phyloP scores from a whole-genome alignment of 1,284 basidiomycete genomes.

The Fomitopsis betulina region DNA sequence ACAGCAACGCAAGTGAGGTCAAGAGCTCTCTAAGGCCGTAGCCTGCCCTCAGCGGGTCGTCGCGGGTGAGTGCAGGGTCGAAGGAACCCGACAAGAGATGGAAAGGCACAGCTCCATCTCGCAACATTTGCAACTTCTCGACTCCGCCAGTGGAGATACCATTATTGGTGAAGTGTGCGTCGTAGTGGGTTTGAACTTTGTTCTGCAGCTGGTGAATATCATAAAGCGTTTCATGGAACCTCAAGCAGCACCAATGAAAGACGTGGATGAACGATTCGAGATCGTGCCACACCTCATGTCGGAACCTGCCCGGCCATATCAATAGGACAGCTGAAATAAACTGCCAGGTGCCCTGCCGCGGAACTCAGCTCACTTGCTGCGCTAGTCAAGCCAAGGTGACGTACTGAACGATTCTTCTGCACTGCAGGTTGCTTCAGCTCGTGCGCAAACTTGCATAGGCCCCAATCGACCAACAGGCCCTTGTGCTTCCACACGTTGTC shows the following conservation, averaged over 20 bases:
- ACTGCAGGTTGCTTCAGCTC: neutral
- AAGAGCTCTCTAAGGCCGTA: too few relatives aligned
- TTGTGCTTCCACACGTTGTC: neutral
- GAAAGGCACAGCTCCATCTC: too few relatives aligned
- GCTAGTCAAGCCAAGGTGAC: neutral
- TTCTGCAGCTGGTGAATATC: too few relatives aligned
- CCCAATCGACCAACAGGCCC: neutral
- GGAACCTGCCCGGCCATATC: neutral
- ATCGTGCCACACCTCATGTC: neutral
- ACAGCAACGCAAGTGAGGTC: too few relatives aligned
- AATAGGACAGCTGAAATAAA: neutral
- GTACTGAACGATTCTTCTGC: neutral
- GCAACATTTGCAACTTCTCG: too few relatives aligned
- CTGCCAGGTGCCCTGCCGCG: neutral
- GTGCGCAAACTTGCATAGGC: neutral
- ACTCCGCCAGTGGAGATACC: too few relatives aligned
- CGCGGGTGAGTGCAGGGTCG: too few relatives aligned
- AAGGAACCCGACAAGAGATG: too few relatives aligned
- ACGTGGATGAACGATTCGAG: neutral
- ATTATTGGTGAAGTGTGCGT: too few relatives aligned
- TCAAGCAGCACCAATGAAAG: neutral
- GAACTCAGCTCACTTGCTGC: neutral
- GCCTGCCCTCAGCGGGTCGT: too few relatives aligned
- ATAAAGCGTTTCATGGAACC: neutral
- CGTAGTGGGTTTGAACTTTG: too few relatives aligned